A percentile compares a stretch with the other conserved stretches of the same genome.
Evolutionary conservation across 331 rosid genomes (phyloP).

Genomic region (Acacia pycnantha): DNA sequence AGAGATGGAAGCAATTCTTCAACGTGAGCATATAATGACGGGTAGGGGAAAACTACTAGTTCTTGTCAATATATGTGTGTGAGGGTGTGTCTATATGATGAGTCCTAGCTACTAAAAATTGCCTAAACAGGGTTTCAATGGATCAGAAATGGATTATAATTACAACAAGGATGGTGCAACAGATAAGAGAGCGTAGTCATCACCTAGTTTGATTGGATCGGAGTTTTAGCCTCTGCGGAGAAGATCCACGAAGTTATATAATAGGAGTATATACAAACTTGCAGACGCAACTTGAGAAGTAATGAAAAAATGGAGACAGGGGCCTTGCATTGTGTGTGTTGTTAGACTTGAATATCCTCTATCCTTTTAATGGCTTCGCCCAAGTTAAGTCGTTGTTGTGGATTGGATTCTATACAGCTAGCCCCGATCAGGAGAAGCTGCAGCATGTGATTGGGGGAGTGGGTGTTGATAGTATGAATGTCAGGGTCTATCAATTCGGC

Average conservation of each 20-base stretch:
- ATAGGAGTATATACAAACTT: background rate
- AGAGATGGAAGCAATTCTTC: background rate
- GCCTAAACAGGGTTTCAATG: constrained; percentile 3
- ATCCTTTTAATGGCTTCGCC: constrained; percentile 83
- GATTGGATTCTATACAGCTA: constrained; percentile 49
- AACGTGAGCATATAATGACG: background rate
- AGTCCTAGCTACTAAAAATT: background rate
- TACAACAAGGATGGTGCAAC: background rate
- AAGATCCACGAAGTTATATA: background rate
- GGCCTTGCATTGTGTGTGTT: background rate
- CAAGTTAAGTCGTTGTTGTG: constrained; percentile 53
- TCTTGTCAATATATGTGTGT: background rate
- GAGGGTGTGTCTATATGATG: background rate
- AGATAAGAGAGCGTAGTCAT: background rate
- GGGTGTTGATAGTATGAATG: constrained; percentile 19
- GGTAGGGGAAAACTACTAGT: background rate
- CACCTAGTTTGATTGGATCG: background rate
- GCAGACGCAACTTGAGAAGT: constrained; percentile 12
- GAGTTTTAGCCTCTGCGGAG: background rate
- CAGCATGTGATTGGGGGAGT: constrained; percentile 41
- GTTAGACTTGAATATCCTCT: constrained; percentile 46
- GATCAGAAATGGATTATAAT: background rate
- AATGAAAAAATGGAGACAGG: background rate
- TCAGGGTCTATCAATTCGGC: constrained; percentile 69
- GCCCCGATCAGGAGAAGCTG: constrained; percentile 70